phyloP scores from a whole-genome alignment of 1,139 yeast species.

The Yamadazyma atmosphaerica region DNA sequence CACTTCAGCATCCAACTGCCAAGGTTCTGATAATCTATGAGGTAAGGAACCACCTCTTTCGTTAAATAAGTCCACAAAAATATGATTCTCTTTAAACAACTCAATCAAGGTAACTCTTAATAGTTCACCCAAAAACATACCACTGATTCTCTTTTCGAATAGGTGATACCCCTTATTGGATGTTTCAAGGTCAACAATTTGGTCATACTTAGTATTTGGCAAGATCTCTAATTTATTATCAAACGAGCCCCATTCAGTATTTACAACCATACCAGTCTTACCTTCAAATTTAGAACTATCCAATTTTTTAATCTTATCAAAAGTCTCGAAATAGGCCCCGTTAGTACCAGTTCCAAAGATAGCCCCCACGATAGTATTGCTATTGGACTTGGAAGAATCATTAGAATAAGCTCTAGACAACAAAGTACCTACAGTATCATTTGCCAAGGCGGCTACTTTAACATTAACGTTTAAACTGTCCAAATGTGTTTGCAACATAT shows the following conservation, averaged over 20 bases:
- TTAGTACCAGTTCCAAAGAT: conserved; percentile 97
- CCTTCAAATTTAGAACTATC: conserved; percentile 40
- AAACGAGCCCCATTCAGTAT: conserved; percentile 97
- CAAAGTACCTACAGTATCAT: conserved; percentile 93
- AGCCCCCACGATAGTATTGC: conserved; percentile 79
- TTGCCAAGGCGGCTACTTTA: conserved; percentile 82
- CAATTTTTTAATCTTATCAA: conserved; percentile 71
- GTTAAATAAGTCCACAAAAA: conserved; percentile 56
- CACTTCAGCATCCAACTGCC: conserved; percentile 79
- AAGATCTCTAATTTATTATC: conserved; percentile 73
- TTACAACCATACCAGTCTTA: conserved; percentile 77
- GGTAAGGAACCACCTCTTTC: conserved; percentile 56
- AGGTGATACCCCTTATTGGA: conserved; percentile 83
- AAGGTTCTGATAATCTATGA: conserved; percentile 68
- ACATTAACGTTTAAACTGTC: conserved; percentile 63
- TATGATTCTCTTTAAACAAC: conserved; percentile 53
- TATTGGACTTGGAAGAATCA: conserved; percentile 53
- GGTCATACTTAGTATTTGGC: conserved; percentile 77
- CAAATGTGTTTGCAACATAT: conserved; percentile 65
- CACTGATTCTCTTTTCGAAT: conserved; percentile 91
- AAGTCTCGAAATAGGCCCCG: conserved; percentile 83
- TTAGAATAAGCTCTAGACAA: conserved; percentile 84
- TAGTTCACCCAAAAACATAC: conserved; percentile 92
- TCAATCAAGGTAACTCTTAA: conserved; percentile 73
- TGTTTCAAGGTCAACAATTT: conserved; percentile 66